These are phyloP conservation scores for Plantago coronopus DNA, from an alignment of 305 asterid species.

Conservation along the genomic window DNA sequence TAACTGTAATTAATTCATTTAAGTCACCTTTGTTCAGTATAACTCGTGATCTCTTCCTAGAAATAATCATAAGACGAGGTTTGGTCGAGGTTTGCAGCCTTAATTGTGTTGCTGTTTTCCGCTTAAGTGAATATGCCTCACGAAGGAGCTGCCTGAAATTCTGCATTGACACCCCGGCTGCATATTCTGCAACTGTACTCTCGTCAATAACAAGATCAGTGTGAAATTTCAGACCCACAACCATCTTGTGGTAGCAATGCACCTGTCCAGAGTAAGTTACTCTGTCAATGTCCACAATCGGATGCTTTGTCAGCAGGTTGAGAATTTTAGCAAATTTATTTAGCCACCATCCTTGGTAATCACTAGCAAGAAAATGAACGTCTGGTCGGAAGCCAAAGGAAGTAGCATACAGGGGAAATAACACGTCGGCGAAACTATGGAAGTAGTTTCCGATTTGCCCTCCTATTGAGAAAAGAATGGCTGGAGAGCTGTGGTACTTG, in stretches of 20 bases:
- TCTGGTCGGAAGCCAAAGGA: slow-evolving; percentile 51
- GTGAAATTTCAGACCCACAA: slow-evolving; percentile 56
- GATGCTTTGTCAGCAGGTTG: slow-evolving; percentile 59
- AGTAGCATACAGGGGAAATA: slow-evolving; percentile 63
- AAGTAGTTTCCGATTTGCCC: slow-evolving; percentile 76
- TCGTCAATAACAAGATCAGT: slow-evolving; percentile 46
- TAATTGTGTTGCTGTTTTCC: slow-evolving; percentile 24
- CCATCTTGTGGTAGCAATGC: slow-evolving; percentile 80
- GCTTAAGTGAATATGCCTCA: slow-evolving; percentile 38
- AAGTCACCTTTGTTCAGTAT: slow-evolving; percentile 34
- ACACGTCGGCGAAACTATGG: slow-evolving; percentile 74
- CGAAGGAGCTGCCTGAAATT: slow-evolving; percentile 52
- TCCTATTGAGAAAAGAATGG: slow-evolving; percentile 68
- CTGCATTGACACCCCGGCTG: slow-evolving; percentile 44
- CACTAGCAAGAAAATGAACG: slow-evolving; percentile 65
- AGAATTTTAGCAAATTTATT: slow-evolving; percentile 68
- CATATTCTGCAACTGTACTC: slow-evolving; percentile 28
- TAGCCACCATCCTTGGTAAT: slow-evolving; percentile 79
- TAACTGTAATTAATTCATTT: too few relatives aligned
- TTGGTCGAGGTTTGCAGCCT: slow-evolving; percentile 12
- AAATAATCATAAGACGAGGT: slow-evolving; percentile 63
- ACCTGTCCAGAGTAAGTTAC: slow-evolving; percentile 47
- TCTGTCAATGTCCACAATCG: slow-evolving; percentile 48
- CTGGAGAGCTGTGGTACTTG: slow-evolving; percentile 44
- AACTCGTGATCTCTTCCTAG: slow-evolving; percentile 48